A percentile compares a stretch with the other conserved stretches of the same genome.
These are phyloP conservation scores for Aspergillus quadricinctus DNA, from an alignment of 2,329 filamentous ascomycete genomes.

Conservation along the genomic window DNA sequence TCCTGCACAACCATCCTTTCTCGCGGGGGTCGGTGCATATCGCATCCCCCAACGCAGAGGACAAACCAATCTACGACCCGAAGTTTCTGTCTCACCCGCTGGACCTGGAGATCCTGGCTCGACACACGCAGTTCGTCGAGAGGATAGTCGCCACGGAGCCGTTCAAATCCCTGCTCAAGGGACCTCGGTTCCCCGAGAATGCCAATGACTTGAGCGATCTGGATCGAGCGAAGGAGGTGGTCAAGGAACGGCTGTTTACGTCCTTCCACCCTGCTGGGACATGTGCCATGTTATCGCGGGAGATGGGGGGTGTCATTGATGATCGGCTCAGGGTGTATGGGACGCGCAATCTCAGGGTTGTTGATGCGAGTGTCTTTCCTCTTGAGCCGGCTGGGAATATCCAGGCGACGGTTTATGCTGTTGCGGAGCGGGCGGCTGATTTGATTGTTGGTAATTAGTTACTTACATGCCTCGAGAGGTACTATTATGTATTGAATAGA, in stretches of 20 bases:
- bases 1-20: constrained; percentile 29
- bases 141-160: constrained; percentile 17
- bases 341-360: constrained; percentile 27
- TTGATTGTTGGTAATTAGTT: constrained; percentile 11
- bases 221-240: constrained; percentile 16
- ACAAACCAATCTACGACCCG: constrained; percentile 42
- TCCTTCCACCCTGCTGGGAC: constrained; percentile 29
- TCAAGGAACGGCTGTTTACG: constrained; percentile 17
- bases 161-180: constrained; percentile 15
- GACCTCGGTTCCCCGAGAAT: constrained; percentile 7
- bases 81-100: constrained; percentile 42
- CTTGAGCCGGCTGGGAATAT: constrained; percentile 35
- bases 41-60: constrained; percentile 24
- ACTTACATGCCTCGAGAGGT: too few species aligned
- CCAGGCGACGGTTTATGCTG: constrained; percentile 34
- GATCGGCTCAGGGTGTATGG: constrained; percentile 25
- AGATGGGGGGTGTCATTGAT: constrained; percentile 28
- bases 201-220: constrained; percentile 10
- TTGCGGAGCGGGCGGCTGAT: constrained; percentile 30
- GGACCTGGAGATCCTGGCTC: constrained; percentile 40
- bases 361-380: constrained; percentile 34
- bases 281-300: constrained; percentile 29
- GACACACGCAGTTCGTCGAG: constrained; percentile 23
- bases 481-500: too few species aligned
- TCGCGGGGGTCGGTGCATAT: constrained; percentile 30